Conservation (phyloP, 257 asterid species). For the Vinca minor region DNA sequence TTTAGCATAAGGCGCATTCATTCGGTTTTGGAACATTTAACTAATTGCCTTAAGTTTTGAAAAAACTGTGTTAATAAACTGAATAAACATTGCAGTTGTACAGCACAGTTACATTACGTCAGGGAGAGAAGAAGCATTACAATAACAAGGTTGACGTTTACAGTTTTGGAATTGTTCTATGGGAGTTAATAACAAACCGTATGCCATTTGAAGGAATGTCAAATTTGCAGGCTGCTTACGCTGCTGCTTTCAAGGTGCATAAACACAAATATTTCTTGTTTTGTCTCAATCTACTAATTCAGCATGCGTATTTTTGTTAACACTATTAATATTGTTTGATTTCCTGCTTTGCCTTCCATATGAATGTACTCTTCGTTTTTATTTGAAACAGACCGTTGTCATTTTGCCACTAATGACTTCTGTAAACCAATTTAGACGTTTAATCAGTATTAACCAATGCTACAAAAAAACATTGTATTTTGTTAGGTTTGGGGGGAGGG, state of each 20-base stretch:
- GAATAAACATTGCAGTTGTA: conserved; percentile 59
- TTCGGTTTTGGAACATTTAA: conserved; percentile 6
- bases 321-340: not conserved
- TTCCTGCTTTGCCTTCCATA: not conserved
- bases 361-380: not conserved
- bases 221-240: conserved; percentile 96
- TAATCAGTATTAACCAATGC: not conserved
- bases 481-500: not conserved
- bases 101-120: conserved; percentile 95
- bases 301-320: not conserved
- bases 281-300: not conserved
- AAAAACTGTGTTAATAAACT: not conserved
- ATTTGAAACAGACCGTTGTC: not conserved
- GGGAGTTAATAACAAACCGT: conserved; percentile 85
- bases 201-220: conserved; percentile 99
- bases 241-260: conserved; percentile 95
- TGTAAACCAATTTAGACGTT: not conserved
- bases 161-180: conserved; percentile 88
- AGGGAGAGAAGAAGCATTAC: conserved; percentile 97
- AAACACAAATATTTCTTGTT: not conserved
- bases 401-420: not conserved
- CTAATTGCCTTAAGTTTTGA: not conserved
- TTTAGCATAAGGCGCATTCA: not conserved
- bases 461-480: too few species aligned
- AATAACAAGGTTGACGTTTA: conserved; percentile 89